Evolutionary conservation across 306 rosid genomes (phyloP), one percentile per base, ranked within the genome.

Genomic region (Myrica gale): DNA sequence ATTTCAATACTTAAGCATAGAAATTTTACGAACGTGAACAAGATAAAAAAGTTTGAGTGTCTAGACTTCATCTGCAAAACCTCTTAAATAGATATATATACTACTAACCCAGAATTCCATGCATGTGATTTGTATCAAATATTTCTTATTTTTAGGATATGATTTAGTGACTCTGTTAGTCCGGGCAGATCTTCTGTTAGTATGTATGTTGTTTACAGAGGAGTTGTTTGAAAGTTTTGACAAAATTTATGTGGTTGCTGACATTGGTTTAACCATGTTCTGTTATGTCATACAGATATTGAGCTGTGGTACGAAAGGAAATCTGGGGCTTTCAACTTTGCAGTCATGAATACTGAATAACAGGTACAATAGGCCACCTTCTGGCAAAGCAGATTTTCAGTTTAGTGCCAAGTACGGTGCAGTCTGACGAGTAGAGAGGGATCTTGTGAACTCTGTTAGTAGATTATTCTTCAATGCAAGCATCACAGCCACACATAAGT

Each of bases 401-500:
- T 77, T 60, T 3, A 16, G 57, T 55, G 56, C 65, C 23, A 37
- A 13, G 23, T 7, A 48, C 52, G 72, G 42, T 42, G 13, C 4
- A n/a, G 37, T 41, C 78, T 16, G 53, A n/a, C 41, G 2, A 72
- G 60, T 51, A 19, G 73, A 21, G 76, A 78, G 72, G 65, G 56
- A 67, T 9, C 7, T 6, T 20, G n/a, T 12, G 66, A 62, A 71
- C 51, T 41, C 62, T 70, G 50, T 51, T 57, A 48, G 42, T 69
- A 51, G 46, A 61, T 48, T 39, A 52, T 81, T 80, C 80, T 68
- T 83, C 65, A 61, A 94, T 91, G 97, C 96, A 87, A 80, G 85
- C 95, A 76, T 90, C 97, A 69, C 88, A 92, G 82, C 89, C 81
- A 72, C 92, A 80, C 75, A 88, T 87, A 84, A 81, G 69, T 65